Conservation (phyloP, 768 basidiomycete species). For the Agrocybe chaxingu region DNA sequence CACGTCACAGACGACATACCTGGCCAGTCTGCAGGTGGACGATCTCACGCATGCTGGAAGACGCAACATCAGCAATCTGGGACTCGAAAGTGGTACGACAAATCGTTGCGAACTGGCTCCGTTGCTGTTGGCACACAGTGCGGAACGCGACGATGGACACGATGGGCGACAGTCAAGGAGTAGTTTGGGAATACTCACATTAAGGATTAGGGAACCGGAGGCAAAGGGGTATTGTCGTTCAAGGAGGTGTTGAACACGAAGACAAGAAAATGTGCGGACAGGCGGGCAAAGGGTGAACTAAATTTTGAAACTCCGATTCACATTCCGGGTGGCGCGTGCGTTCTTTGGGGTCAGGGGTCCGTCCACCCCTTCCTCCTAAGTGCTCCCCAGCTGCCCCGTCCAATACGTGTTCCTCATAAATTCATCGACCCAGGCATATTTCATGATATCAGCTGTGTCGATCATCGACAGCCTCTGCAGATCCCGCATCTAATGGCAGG, state of each 20-base stretch:
- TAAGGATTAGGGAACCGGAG: slow-evolving; percentile 31
- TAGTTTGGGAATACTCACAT: slow-evolving; percentile 32
- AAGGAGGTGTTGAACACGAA: slow-evolving; percentile 43
- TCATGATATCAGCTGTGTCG: too few relatives aligned
- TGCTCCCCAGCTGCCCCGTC: background rate
- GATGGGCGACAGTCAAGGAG: background rate
- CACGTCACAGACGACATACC: slow-evolving; percentile 48
- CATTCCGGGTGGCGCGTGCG: slow-evolving; percentile 37
- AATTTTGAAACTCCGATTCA: slow-evolving; percentile 44
- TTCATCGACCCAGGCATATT: too few relatives aligned
- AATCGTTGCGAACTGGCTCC: slow-evolving; percentile 34
- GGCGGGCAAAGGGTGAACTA: slow-evolving; percentile 36
- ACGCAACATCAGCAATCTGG: slow-evolving; percentile 27
- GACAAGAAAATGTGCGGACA: slow-evolving; percentile 39
- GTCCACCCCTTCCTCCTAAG: background rate
- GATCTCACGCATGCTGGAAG: slow-evolving; percentile 93
- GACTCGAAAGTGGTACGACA: slow-evolving; percentile 46
- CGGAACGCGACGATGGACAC: slow-evolving; percentile 17
- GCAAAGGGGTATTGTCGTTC: slow-evolving; percentile 36
- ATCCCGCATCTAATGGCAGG: too few relatives aligned
- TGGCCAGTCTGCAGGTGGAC: slow-evolving; percentile 99
- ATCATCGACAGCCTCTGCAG: too few relatives aligned
- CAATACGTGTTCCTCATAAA: too few relatives aligned
- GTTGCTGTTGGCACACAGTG: slow-evolving; percentile 10
- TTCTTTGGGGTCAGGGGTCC: slow-evolving; percentile 19